A percentile compares a stretch with the other conserved stretches of the same genome.
phyloP scores from a whole-genome alignment of 345 rosid species.

The Toxicodendron radicans region DNA sequence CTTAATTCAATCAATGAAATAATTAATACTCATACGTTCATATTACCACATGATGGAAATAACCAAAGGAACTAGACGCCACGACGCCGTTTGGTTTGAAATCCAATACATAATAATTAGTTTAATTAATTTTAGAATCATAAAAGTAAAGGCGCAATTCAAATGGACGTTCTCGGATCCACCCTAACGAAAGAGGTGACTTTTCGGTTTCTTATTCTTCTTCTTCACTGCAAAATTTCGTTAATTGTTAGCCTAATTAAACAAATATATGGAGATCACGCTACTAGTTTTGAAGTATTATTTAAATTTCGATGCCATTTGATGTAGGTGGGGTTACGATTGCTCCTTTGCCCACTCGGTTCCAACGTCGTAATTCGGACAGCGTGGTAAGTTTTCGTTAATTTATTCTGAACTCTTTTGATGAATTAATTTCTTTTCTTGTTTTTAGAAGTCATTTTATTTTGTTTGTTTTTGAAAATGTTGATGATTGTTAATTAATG shows the following conservation, averaged over 20 bases:
- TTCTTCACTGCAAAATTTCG: background rate
- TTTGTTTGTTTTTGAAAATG: background rate
- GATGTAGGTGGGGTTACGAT: constrained; percentile 47
- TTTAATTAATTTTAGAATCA: too few relatives aligned
- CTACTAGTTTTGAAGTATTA: background rate
- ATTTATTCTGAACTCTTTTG: background rate
- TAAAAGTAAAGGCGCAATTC: too few relatives aligned
- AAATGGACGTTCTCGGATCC: constrained; percentile 51
- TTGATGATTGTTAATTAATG: background rate
- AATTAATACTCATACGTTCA: too few relatives aligned
- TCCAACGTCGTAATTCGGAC: constrained; percentile 54
- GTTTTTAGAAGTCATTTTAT: background rate
- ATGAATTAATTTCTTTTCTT: background rate
- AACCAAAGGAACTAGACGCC: too few relatives aligned
- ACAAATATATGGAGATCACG: background rate
- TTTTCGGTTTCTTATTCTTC: background rate
- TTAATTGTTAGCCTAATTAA: too few relatives aligned
- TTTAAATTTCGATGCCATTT: background rate
- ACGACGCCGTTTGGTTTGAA: background rate
- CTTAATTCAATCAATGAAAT: too few relatives aligned
- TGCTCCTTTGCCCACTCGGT: constrained; percentile 50
- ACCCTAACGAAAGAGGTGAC: constrained; percentile 41
- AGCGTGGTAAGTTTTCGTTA: constrained; percentile 43
- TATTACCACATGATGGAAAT: too few relatives aligned
- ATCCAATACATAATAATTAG: too few relatives aligned